Evolutionary conservation across 176 grass and related monocot genomes (phyloP).

Genomic region (Zoysia pacifica): DNA sequence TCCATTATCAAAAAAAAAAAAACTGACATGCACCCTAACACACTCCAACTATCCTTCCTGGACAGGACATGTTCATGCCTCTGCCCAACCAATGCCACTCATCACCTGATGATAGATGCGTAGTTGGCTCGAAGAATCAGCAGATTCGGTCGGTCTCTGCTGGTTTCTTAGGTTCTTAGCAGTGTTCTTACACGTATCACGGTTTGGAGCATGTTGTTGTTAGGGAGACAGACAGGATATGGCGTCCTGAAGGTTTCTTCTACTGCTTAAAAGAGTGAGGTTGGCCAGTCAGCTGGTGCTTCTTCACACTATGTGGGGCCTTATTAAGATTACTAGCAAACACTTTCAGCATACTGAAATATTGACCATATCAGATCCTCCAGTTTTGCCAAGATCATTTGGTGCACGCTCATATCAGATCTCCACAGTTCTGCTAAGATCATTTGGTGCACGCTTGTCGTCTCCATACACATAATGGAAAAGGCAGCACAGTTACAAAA

Average conservation of each 20-base stretch:
- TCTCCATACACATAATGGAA: too few relatives aligned
- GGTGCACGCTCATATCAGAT: not conserved
- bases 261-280: not conserved
- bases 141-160: constrained; percentile 2
- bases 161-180: constrained; percentile 9
- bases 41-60: constrained; percentile 28
- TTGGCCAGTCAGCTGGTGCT: not conserved
- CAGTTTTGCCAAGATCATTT: not conserved
- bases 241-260: not conserved
- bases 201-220: constrained; percentile 16
- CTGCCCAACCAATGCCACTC: not conserved
- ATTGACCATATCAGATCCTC: not conserved
- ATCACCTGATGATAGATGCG: not conserved
- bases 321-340: not conserved
- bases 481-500: too few relatives aligned
- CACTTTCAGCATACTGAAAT: not conserved
- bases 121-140: constrained; percentile 31
- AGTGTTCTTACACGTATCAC: constrained; percentile 6
- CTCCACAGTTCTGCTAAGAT: too few relatives aligned
- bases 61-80: constrained; percentile 38
- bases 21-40: constrained; percentile 5
- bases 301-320: not conserved
- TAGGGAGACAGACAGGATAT: not conserved
- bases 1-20: too few relatives aligned
- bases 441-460: too few relatives aligned